Evolutionary conservation across 2,329 filamentous ascomycete species (phyloP).

Genomic region (Fusarium sororula): DNA sequence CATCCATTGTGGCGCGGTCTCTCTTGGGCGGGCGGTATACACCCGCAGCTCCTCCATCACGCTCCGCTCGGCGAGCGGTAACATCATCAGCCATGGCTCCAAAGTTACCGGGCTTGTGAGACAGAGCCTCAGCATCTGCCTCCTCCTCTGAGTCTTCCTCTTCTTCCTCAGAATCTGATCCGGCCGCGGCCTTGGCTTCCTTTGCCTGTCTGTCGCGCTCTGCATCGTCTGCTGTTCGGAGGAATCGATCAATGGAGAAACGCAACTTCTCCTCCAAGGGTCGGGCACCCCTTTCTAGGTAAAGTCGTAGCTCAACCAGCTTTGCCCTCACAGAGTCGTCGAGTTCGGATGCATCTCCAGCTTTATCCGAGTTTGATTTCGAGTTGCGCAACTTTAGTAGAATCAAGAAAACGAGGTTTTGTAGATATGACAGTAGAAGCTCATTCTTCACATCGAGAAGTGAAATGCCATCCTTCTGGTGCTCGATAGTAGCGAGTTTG

Average conservation of each 20-base stretch:
- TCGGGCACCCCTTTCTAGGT: slow-evolving; percentile 90
- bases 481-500: slow-evolving; percentile 68
- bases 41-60: slow-evolving; percentile 62
- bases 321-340: slow-evolving; percentile 79
- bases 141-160: slow-evolving; percentile 51
- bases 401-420: slow-evolving; percentile 90
- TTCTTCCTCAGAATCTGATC: slow-evolving; percentile 42
- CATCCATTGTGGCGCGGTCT: slow-evolving; percentile 85
- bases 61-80: slow-evolving; percentile 39
- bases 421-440: slow-evolving; percentile 93
- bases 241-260: slow-evolving; percentile 95
- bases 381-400: slow-evolving; percentile 78
- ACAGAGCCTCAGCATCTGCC: slow-evolving; percentile 44
- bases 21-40: slow-evolving; percentile 92
- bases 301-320: slow-evolving; percentile 89
- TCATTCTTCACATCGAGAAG: slow-evolving; percentile 97
- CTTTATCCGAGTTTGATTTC: slow-evolving; percentile 39
- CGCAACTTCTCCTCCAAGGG: slow-evolving; percentile 90
- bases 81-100: slow-evolving; percentile 47
- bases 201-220: slow-evolving; percentile 57
- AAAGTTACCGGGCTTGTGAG: slow-evolving; percentile 41
- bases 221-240: slow-evolving; percentile 84
- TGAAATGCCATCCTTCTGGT: slow-evolving; percentile 89
- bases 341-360: slow-evolving; percentile 56
- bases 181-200: slow-evolving; percentile 41